These are phyloP conservation scores for Tylopilus sp. DNA, from an alignment of 1,284 basidiomycete species.

Conservation along the genomic window DNA sequence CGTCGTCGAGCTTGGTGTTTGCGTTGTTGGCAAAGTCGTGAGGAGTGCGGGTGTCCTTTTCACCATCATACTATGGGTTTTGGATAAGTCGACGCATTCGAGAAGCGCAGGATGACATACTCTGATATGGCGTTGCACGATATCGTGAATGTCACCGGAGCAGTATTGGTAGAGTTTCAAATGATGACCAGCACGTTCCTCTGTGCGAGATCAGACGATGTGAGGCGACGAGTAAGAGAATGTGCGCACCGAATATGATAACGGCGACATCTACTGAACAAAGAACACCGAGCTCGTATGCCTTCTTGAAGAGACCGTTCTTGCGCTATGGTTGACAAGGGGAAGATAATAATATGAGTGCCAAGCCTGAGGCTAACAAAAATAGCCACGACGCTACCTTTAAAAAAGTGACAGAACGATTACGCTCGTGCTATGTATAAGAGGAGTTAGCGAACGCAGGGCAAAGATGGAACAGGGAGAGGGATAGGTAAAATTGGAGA, in stretches of 20 bases:
- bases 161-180: slow-evolving; percentile 74
- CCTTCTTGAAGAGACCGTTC: slow-evolving; percentile 92
- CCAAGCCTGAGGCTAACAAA: slow-evolving; percentile 60
- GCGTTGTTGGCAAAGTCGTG: slow-evolving; percentile 55
- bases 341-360: slow-evolving; percentile 54
- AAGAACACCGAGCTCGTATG: slow-evolving; percentile 86
- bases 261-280: slow-evolving; percentile 71
- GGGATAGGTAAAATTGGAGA: slow-evolving; percentile 41
- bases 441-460: slow-evolving; percentile 35
- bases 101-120: slow-evolving; percentile 41
- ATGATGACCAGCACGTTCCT: slow-evolving; percentile 65
- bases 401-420: slow-evolving; percentile 91
- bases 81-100: not conserved
- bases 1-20: slow-evolving; percentile 50
- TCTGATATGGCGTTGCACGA: slow-evolving; percentile 60
- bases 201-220: slow-evolving; percentile 38
- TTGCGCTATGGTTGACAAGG: slow-evolving; percentile 68
- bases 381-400: slow-evolving; percentile 73
- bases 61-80: slow-evolving; percentile 60
- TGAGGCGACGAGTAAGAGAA: not conserved
- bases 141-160: slow-evolving; percentile 63
- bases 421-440: slow-evolving; percentile 84
- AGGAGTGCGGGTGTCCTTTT: slow-evolving; percentile 61
- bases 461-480: slow-evolving; percentile 44
- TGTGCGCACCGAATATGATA: slow-evolving; percentile 65